Evolutionary conservation across 2,329 filamentous ascomycete species (phyloP).

Genomic region (Metarhizium humberi): DNA sequence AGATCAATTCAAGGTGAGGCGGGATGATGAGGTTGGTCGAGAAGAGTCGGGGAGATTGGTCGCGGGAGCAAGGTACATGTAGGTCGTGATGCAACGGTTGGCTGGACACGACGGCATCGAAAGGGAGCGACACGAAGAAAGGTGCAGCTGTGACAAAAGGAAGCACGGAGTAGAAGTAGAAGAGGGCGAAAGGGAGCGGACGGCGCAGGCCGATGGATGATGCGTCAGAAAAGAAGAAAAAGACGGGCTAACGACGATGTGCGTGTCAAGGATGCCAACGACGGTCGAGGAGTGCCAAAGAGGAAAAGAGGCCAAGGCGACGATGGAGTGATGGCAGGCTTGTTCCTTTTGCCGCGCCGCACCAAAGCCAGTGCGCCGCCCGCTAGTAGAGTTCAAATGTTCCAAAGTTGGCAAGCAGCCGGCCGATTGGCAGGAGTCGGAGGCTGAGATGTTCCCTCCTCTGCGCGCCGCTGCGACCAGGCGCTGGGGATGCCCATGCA

Average conservation of each 20-base stretch:
- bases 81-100: background rate
- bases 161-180: background rate
- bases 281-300: background rate
- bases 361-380: background rate
- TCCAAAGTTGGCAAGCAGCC: no score
- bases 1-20: background rate
- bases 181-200: background rate
- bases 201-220: background rate
- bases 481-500: no score
- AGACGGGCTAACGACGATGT: background rate
- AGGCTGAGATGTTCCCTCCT: no score
- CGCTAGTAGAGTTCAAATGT: no score
- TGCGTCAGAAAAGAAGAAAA: background rate
- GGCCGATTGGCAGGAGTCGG: no score
- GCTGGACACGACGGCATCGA: background rate
- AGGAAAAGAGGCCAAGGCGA: background rate
- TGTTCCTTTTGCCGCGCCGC: conserved; percentile 2
- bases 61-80: background rate
- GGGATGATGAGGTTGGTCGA: background rate
- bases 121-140: background rate
- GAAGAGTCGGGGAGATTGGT: background rate
- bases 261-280: background rate
- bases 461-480: no score
- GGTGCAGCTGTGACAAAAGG: background rate
- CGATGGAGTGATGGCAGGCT: background rate